These are phyloP conservation scores for Noccaea caerulescens DNA, from an alignment of 345 rosid species.

Conservation along the genomic window DNA sequence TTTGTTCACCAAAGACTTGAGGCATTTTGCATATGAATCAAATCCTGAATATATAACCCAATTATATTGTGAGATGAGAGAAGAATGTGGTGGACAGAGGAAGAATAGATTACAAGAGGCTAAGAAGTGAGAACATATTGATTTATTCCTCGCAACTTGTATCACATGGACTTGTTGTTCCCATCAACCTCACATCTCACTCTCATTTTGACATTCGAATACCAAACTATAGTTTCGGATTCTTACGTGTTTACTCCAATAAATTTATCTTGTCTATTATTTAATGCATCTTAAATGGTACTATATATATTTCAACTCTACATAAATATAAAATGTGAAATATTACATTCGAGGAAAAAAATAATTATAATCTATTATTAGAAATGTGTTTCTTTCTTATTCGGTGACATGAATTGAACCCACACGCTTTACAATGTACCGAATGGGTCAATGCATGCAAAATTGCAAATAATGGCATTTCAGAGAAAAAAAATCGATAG, in stretches of 20 bases:
- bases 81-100: constrained; percentile 26
- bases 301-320: neutral
- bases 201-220: constrained; percentile 44
- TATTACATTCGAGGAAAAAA: neutral
- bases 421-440: constrained; percentile 33
- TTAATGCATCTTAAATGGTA: constrained; percentile 7
- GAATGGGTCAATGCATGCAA: constrained; percentile 20
- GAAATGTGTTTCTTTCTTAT: constrained; percentile 33
- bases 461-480: neutral
- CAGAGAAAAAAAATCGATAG: neutral
- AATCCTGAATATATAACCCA: neutral
- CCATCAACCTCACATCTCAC: constrained; percentile 42
- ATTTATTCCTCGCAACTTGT: constrained; percentile 39
- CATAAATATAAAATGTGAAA: neutral
- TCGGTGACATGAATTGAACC: neutral
- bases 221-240: constrained; percentile 38
- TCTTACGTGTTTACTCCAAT: constrained; percentile 45
- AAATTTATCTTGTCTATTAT: constrained; percentile 19
- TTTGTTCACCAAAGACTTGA: neutral
- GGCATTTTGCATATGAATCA: constrained; percentile 6
- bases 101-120: constrained; percentile 16
- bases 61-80: constrained; percentile 13
- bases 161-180: constrained; percentile 23
- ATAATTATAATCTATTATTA: neutral
- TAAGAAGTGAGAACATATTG: constrained; percentile 26